Evolutionary conservation across 2,329 filamentous ascomycete species (phyloP), one percentile per base, ranked within the genome.

Genomic region (Fusarium napiforme): DNA sequence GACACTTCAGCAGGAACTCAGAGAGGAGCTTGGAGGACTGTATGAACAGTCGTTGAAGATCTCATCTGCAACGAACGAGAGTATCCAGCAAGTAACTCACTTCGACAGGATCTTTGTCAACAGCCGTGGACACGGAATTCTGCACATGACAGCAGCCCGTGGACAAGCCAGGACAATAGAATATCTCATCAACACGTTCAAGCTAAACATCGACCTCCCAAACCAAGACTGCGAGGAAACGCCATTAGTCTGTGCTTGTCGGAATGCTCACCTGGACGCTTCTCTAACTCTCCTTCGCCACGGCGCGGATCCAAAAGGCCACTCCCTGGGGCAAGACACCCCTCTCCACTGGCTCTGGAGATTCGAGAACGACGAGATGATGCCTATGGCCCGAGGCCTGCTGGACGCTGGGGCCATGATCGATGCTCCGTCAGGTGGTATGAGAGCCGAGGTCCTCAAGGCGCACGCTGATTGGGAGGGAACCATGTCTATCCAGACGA

Each of bases 171-270:
- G 8, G 6, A 60, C 57, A 12, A 40, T 60, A 1, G 23, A 60
- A 0, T 4, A 60, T 6, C 57, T 60, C 1, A 52, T 60, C 23
- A 52, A 21, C 3, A 60, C 21, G 1, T 60, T 60, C 26, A 39
- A 32, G 7, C 26, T 60, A 1, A 30, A 40, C 2, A 60, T 52
- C 1, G 57, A 60, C 0, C 57, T 60, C 0, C 57, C 57, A 1
- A 60, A 60, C 7, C 57, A 60, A 6, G 57, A 60, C 4, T 60
- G 57, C 4, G 57, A 52, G 16, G 58, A 55, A 42, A 60, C 58
- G 0, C 58, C 58, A 2, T 28, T 60, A 6, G 36, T 60, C 1
- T 60, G 58, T 4, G n/a, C 58, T 4, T 60, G 58, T 30, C 58
- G 58, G 2, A 60, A 60, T 5, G 58, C 47, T 9, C 58, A 60